Evolutionary conservation across 192 early-diverging fungal species (phyloP).

Genomic region (Backusella australiensis): DNA sequence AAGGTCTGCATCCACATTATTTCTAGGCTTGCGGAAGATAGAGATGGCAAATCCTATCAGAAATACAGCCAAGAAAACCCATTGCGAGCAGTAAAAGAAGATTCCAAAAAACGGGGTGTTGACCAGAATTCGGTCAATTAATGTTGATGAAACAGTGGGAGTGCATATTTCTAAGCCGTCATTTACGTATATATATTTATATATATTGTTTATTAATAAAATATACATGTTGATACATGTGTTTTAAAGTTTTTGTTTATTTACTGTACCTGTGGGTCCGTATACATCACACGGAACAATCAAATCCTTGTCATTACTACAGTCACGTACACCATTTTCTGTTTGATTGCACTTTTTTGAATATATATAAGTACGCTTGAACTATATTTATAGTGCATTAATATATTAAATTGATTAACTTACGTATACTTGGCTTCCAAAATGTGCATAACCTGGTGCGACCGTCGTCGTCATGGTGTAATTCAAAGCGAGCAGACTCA

Average conservation of each 20-base stretch:
- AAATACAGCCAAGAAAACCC: constrained; percentile 49
- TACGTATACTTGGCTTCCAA: constrained; percentile 61
- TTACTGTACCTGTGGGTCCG: constrained; percentile 43
- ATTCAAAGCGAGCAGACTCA: constrained; percentile 53
- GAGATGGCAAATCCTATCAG: constrained; percentile 35
- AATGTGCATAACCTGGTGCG: constrained; percentile 60
- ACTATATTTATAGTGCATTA: not conserved
- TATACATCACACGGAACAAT: constrained; percentile 57
- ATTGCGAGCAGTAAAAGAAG: constrained; percentile 52
- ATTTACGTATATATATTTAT: not conserved
- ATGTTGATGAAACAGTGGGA: constrained; percentile 50
- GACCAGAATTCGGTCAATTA: constrained; percentile 44
- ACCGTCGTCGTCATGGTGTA: constrained; percentile 55
- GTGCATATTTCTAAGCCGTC: constrained; percentile 48
- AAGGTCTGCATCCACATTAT: constrained; percentile 14
- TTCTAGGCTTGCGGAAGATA: not conserved
- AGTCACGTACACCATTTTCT: constrained; percentile 33
- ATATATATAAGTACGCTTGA: not conserved
- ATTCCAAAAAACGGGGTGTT: constrained; percentile 55
- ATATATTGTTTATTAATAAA: not conserved
- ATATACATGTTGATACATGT: not conserved
- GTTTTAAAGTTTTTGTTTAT: not conserved
- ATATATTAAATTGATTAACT: constrained; percentile 10
- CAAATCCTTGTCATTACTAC: constrained; percentile 42
- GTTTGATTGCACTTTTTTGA: constrained; percentile 52